Evolutionary conservation across 2,329 filamentous ascomycete genomes (phyloP).

Genomic region (Polytolypa hystricis): DNA sequence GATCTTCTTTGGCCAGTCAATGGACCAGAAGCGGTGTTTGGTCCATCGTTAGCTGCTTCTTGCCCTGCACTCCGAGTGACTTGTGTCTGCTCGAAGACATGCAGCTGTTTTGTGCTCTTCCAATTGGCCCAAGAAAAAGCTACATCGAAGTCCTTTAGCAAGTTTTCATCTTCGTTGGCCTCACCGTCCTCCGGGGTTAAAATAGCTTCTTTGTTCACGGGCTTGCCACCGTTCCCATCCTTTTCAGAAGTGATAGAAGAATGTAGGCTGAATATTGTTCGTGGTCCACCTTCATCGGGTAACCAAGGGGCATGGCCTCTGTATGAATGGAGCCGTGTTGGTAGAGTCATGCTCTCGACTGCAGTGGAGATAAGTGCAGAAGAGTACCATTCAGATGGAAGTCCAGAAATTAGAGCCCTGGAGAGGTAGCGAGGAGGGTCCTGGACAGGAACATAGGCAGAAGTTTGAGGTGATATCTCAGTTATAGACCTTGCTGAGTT

Average conservation of each 20-base stretch:
- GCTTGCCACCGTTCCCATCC: constrained; percentile 19
- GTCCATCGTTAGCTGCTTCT: no score
- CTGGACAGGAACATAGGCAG: constrained; percentile 65
- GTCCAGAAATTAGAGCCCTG: constrained; percentile 48
- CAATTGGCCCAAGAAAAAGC: constrained; percentile 27
- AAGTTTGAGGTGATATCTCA: constrained; percentile 58
- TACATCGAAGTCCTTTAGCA: constrained; percentile 27
- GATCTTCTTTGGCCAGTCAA: constrained; percentile 1
- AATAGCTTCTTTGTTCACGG: not conserved
- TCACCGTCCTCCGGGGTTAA: constrained; percentile 2
- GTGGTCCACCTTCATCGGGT: constrained; percentile 52
- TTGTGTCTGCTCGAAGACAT: constrained; percentile 27
- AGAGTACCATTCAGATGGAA: constrained; percentile 63
- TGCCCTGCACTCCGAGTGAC: constrained; percentile 20
- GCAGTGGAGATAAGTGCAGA: constrained; percentile 66
- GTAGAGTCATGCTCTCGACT: constrained; percentile 67
- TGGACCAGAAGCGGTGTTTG: no score
- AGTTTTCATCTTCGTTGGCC: constrained; percentile 1
- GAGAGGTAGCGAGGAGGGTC: constrained; percentile 49
- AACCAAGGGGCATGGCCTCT: constrained; percentile 37
- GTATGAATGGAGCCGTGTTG: constrained; percentile 46
- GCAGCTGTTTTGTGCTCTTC: constrained; percentile 15
- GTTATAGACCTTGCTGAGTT: constrained; percentile 66
- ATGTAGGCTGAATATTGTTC: constrained; percentile 63
- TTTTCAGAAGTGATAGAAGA: constrained; percentile 46